Conservation (phyloP, 768 basidiomycete species). For the Xerocomus potaroensis region DNA sequence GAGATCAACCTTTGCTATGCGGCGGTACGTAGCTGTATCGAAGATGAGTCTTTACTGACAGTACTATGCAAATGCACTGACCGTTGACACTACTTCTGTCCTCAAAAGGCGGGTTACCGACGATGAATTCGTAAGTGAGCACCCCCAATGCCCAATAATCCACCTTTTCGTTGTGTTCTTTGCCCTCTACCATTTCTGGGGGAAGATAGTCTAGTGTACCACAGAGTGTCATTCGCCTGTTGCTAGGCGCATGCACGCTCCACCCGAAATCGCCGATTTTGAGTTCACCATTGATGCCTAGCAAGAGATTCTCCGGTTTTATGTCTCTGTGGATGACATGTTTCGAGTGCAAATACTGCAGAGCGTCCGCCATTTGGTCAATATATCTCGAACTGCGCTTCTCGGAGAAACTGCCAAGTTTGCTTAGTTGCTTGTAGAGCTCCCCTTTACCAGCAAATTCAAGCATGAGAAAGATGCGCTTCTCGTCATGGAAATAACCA, state of each 20-base stretch:
- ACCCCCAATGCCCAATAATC: conserved; percentile 98
- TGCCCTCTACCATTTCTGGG: conserved; percentile 96
- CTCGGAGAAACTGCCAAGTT: conserved; percentile 84
- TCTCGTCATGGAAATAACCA: conserved; percentile 97
- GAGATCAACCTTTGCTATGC: conserved; percentile 87
- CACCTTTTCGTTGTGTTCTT: conserved; percentile 84
- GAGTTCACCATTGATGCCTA: conserved; percentile 93
- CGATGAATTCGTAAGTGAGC: conserved; percentile 92
- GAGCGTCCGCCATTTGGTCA: conserved; percentile 96
- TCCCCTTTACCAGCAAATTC: conserved; percentile 98
- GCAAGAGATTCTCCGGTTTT: conserved; percentile 94
- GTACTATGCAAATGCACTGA: conserved; percentile 32
- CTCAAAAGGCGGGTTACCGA: conserved; percentile 83
- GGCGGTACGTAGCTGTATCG: conserved; percentile 74
- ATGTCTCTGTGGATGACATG: conserved; percentile 99
- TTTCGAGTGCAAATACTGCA: conserved; percentile 87
- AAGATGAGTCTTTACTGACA: conserved; percentile 6
- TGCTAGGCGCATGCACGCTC: conserved; percentile 94
- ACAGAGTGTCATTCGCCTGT: conserved; percentile 85
- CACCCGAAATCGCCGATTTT: conserved; percentile 99
- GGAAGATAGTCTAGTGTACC: conserved; percentile 96
- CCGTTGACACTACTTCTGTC: conserved; percentile 74
- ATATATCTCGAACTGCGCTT: conserved; percentile 86
- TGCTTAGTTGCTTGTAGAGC: conserved; percentile 91
- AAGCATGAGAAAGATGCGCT: conserved; percentile 96